Evolutionary conservation across 176 grass and related monocot genomes (phyloP), one percentile per base, ranked within the genome.

Genomic region (Phragmites australis): DNA sequence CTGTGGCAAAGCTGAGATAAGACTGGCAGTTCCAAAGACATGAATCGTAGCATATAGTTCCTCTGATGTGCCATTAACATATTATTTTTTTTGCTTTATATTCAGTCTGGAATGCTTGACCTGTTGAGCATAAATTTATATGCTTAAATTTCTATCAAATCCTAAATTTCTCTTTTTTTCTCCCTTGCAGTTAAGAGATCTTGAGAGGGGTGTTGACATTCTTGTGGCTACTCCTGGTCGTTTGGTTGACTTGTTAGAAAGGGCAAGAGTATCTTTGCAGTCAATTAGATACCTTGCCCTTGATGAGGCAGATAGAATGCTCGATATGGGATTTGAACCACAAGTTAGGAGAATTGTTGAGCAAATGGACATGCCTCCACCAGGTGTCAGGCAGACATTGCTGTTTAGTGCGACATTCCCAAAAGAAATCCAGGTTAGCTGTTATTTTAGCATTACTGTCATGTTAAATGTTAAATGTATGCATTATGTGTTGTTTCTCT

Each of bases 241-340:
- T 77, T 80, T 99, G 82, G 93, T 99, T 75, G 96, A 99, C 87
- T 81, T 99, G 34, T 74, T 99, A 40, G 96, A 99, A 84, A 90
- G 90, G 68, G 90, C 93, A 70, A 88, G 96, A 74, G 93, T 99
- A 61, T 95, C 93, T 79, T 82, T 95, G 34, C 88, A 93, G 51
- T 85, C 84, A 71, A 91, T 99, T 71, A 91, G 78, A 72, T 99
- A 89, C 78, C 86, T 99, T 64, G 96, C 96, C 6, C 90, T 99
- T 65, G 96, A 99, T 69, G 96, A 99, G 83, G 96, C 96, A 18
- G 96, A 99, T 77, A 94, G 96, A 87, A 99, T 99, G 96, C 90
- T 99, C 66, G 96, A 99, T 51, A 99, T 99, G 96, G 96, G 96
- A 69, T 99, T 99, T 79, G 96, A 99, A 79, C 96, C 96, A 62